Base-by-base conservation (phyloP, 202 grass and related monocot genomes). In the Panicum hallii region DNA sequence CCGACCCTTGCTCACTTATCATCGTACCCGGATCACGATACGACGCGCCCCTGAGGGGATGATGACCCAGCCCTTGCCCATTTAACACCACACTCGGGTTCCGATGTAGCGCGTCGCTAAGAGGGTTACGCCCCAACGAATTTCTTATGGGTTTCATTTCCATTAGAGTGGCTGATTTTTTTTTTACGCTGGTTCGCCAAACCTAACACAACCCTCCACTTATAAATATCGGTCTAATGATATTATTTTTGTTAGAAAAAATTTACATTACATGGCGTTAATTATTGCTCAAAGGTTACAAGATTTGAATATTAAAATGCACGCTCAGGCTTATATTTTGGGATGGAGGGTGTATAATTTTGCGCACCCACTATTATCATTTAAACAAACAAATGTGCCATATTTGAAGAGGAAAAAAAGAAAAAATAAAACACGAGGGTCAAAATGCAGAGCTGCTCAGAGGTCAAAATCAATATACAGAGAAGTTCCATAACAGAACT, bases 401-500 rank as follows among this genome's bases (percentile, higher is more conserved):
- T 50, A 73, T 73, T 28, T 3, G 3, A 3, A 38, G 3, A 1
- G 34, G 3, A 3, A 38, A 22, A 46, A 23, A 48, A 2, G 28
- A 48, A 28, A 23, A 15, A 57, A 57, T 5, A 50, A 73, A 34
- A 5, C 15, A 52, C 15, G 34, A 52, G 70, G 46, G 49, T 11
- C 45, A 20, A 74, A 73, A 73, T 73, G 70, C 4, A 52, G 13
- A 73, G 26, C 46, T 72, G 48, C 70, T 54, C 28, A 53, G 47
- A 50, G 9, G 16, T 54, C 9, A 53, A 55, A 74, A 55, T 55
- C 17, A 55, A 14, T 13, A 40, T 41, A 50, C 45, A 55, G 50
- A 55, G 2, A 55, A 40, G 30, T 13, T 74, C 0, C 49, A 74
- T 49, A 22, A 72, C 20, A 63, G 23, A 89, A 76, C 8, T 63